These are phyloP conservation scores for Auriscalpium vulgare DNA, from an alignment of 768 basidiomycete species.

Conservation along the genomic window DNA sequence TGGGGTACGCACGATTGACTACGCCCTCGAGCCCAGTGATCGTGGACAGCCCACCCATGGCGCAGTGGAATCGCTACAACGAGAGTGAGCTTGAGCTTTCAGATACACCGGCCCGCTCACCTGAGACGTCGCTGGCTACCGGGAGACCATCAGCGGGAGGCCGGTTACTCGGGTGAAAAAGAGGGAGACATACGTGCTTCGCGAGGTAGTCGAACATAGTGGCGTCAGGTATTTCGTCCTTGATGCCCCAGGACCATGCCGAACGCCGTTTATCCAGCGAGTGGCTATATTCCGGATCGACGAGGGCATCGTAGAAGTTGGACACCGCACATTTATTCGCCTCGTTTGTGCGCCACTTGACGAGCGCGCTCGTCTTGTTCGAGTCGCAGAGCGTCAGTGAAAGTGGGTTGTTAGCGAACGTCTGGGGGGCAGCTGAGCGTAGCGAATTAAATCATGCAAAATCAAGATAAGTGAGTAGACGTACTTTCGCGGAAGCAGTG, in stretches of 20 bases:
- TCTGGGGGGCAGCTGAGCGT: conserved; percentile 8
- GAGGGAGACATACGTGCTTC: neutral
- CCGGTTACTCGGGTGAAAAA: neutral
- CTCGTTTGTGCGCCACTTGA: neutral
- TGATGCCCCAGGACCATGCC: conserved; percentile 2
- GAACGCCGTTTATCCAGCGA: conserved; percentile 18
- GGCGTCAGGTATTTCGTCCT: neutral
- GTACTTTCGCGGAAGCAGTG: conserved; percentile 26
- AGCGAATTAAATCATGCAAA: no score
- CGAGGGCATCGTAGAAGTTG: conserved; percentile 20
- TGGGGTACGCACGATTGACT: neutral
- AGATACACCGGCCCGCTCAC: no score
- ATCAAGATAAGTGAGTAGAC: no score
- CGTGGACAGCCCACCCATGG: neutral
- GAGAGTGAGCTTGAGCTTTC: no score
- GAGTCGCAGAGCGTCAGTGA: conserved; percentile 19
- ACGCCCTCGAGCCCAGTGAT: neutral
- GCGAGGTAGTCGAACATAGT: neutral
- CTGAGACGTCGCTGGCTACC: no score
- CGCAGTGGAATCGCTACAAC: neutral
- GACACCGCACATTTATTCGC: neutral
- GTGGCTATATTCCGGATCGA: conserved; percentile 18
- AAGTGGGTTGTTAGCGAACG: conserved; percentile 27
- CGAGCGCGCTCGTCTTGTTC: neutral
- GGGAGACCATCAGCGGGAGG: neutral